Evolutionary conservation across 441 rosid species (phyloP), one percentile per base, ranked within the genome.

Genomic region (Dalechampia spathulata): DNA sequence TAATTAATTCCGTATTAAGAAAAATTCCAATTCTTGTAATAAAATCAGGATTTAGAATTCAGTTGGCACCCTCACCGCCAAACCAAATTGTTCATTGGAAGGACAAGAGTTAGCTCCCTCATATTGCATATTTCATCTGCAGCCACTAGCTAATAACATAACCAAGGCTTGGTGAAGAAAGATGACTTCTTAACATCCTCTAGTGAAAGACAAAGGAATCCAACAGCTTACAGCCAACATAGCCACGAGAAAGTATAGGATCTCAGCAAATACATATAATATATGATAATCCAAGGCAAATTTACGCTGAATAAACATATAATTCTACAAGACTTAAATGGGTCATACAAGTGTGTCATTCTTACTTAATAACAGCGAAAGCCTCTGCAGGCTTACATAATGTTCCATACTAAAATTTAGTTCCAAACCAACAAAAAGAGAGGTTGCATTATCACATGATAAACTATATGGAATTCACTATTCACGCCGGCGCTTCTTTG

Each of bases 401-500:
- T 16, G 21, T 52, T 40, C 52, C 44, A 16, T 11, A 10, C 8
- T 8, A 14, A 21, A 20, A 36, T 52, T 43, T 63, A 27, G 58
- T 39, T 51, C 60, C 46, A 48, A 63, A 52, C 50, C 48, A 53
- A 58, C 56, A 14, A 4, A 21, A 67, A 20, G 37, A 6, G 23
- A 16, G 52, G 46, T 36, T 27, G 57, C 25, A 38, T 49, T 60
- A n/a, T 50, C 42, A 23, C 34, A 62, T 53, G 27, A n/a, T 19
- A 44, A 60, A 26, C 38, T 41, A 36, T 21, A 30, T 6, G 48
- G 23, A 55, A 51, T 57, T 71, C n/a, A 76, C 76, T 87, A 62
- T 62, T 49, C 57, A 12, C 83, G 93, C 47, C 61, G 68, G 28
- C 96, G 88, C 75, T 90, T 89, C 80, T 87, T 89, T 22, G 83